These are phyloP conservation scores for Verbascum thapsus DNA, from an alignment of 257 asterid genomes.

Conservation along the genomic window DNA sequence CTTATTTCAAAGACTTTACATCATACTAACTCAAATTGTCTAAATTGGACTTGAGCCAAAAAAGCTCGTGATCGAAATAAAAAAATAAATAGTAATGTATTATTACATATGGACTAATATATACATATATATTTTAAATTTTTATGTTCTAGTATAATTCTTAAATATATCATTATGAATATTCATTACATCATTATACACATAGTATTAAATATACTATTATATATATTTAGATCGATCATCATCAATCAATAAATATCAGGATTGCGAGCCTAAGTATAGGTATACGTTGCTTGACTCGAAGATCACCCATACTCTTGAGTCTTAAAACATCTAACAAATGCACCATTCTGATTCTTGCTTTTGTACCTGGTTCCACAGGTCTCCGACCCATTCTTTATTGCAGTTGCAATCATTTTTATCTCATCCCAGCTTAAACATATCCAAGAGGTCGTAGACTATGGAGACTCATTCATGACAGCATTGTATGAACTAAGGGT, in stretches of 20 bases:
- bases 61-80: background rate
- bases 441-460: slow-evolving; percentile 46
- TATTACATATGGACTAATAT: no score
- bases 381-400: slow-evolving; percentile 59
- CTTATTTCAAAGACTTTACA: background rate
- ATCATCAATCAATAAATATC: no score
- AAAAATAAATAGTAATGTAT: no score
- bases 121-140: no score
- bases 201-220: no score
- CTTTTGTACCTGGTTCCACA: slow-evolving; percentile 24
- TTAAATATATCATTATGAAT: no score
- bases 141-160: no score
- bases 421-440: slow-evolving; percentile 52
- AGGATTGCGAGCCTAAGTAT: no score
- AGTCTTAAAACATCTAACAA: background rate
- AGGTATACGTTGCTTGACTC: no score
- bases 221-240: no score
- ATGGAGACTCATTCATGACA: slow-evolving; percentile 47
- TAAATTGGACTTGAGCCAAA: background rate
- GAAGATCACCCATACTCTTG: no score
- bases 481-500: slow-evolving; percentile 59
- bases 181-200: no score
- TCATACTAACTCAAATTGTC: background rate
- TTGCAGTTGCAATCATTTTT: slow-evolving; percentile 44
- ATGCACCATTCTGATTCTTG: slow-evolving; percentile 21